Evolutionary conservation across 1,139 yeast genomes (phyloP), one percentile per base, ranked within the genome.

Genomic region (Hyphopichia khmerensis): DNA sequence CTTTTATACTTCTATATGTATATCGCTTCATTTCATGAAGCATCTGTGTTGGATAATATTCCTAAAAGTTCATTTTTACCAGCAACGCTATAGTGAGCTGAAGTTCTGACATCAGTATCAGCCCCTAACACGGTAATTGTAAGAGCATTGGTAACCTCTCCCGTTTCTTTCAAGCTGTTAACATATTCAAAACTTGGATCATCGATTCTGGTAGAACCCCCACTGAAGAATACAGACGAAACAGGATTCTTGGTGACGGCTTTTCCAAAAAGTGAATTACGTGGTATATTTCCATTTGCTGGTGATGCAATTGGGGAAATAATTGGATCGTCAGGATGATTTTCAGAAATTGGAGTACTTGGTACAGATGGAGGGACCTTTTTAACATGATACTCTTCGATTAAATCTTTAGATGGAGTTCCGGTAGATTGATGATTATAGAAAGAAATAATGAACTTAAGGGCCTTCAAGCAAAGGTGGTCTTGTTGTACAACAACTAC

Each of bases 21-120:
- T 30, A 9, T 26, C 4, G 4, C 17, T 15, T 7, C n/a, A 4
- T 8, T 11, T 26, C 35, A 14, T 14, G 30, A 30, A 3, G 40
- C 19, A 17, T 38, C 40, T 2, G 35, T 38, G 24, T 53, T 50
- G 6, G 69, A 57, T 31, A 84, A 62, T 32, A 83, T 65, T 26
- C 75, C 70, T 54, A 89, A 75, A 41, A 90, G 67, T 48, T 88
- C 93, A 56, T 88, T 89, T 52, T 86, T 78, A 48, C 96, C 96
- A 45, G 80, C 78, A 14, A 87, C 82, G 43, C 82, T 81, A 53
- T 79, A 85, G 34, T 72, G 76, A 1, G 96, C 96, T 43, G 74
- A 75, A 2, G 86, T 83, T 44, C 75, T 71, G 3, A 75, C 70
- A 13, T 73, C 64, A 4, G 56, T 47, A 33, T 61, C 62, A 11